phyloP scores from a whole-genome alignment of 306 rosid genomes.

The Betula pendula region DNA sequence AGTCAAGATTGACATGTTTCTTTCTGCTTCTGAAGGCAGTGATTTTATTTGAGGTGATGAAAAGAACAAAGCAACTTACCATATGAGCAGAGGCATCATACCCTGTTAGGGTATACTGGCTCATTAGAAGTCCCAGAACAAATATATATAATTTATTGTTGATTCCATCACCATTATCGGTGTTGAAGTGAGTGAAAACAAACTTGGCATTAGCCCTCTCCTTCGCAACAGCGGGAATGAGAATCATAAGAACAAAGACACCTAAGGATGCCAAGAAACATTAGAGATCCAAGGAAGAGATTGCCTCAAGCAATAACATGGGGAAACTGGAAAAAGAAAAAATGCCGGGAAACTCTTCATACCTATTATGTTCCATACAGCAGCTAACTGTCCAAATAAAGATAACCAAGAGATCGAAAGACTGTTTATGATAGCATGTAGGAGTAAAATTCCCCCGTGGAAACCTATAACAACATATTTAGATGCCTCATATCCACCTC shows the following conservation, averaged over 20 bases:
- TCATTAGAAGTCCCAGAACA: constrained; percentile 87
- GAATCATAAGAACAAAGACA: constrained; percentile 82
- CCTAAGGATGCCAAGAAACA: constrained; percentile 44
- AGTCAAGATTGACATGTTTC: constrained; percentile 6
- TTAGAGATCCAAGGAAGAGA: constrained; percentile 27
- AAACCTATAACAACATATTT: constrained; percentile 70
- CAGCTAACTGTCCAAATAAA: constrained; percentile 86
- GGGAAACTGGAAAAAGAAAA: not conserved
- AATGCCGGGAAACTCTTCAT: constrained; percentile 20
- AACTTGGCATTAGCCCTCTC: constrained; percentile 80
- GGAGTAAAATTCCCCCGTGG: constrained; percentile 71
- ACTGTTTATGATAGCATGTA: constrained; percentile 80
- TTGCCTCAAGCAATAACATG: not conserved
- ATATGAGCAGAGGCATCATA: constrained; percentile 98
- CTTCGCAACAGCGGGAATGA: constrained; percentile 71
- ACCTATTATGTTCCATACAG: constrained; percentile 90
- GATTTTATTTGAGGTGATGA: constrained; percentile 12
- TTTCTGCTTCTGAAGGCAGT: constrained; percentile 16
- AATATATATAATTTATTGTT: constrained; percentile 68
- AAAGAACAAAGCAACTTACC: constrained; percentile 45
- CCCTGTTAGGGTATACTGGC: constrained; percentile 88
- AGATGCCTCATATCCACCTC: constrained; percentile 74
- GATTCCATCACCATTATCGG: constrained; percentile 82
- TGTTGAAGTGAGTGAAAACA: constrained; percentile 90
- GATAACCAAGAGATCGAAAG: constrained; percentile 78